phyloP scores from a whole-genome alignment of 768 basidiomycete species.

The Amyloporia xantha region DNA sequence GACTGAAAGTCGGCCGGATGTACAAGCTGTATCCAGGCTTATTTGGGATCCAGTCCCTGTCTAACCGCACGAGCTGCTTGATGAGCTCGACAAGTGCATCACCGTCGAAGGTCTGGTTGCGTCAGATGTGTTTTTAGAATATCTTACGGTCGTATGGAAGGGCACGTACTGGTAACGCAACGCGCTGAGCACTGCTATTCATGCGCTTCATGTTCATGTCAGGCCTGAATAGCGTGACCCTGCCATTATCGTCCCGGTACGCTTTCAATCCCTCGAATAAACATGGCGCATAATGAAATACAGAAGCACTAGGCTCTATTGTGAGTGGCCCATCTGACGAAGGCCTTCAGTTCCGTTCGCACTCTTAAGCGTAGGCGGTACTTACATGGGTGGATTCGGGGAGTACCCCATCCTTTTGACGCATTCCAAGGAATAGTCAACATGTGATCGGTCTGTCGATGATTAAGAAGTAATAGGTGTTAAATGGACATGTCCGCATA shows the following conservation, averaged over 20 bases:
- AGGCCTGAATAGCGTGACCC: slow-evolving; percentile 82
- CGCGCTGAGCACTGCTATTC: slow-evolving; percentile 74
- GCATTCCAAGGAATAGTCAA: slow-evolving; percentile 66
- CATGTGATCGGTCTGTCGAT: slow-evolving; percentile 77
- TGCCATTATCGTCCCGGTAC: slow-evolving; percentile 67
- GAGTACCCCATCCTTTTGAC: slow-evolving; percentile 71
- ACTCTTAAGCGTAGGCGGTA: slow-evolving; percentile 6
- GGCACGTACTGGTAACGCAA: slow-evolving; percentile 62
- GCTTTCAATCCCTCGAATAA: slow-evolving; percentile 96
- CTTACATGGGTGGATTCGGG: slow-evolving; percentile 80
- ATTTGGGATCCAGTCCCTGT: slow-evolving; percentile 88
- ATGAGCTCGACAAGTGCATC: slow-evolving; percentile 71
- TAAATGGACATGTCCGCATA: not conserved
- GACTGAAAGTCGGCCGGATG: slow-evolving; percentile 74
- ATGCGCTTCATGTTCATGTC: slow-evolving; percentile 98
- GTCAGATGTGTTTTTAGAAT: not conserved
- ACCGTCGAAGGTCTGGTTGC: slow-evolving; percentile 64
- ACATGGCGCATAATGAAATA: slow-evolving; percentile 89
- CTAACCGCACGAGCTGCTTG: slow-evolving; percentile 77
- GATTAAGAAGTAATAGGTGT: slow-evolving; percentile 8
- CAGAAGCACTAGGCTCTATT: slow-evolving; percentile 74
- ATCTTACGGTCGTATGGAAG: slow-evolving; percentile 1
- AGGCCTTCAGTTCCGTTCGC: not conserved
- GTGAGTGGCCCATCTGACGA: slow-evolving; percentile 55
- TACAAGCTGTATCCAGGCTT: slow-evolving; percentile 88